Base-by-base conservation (phyloP, 225 moss, liverwort and hornwort genomes). In the Ulota crispa region DNA sequence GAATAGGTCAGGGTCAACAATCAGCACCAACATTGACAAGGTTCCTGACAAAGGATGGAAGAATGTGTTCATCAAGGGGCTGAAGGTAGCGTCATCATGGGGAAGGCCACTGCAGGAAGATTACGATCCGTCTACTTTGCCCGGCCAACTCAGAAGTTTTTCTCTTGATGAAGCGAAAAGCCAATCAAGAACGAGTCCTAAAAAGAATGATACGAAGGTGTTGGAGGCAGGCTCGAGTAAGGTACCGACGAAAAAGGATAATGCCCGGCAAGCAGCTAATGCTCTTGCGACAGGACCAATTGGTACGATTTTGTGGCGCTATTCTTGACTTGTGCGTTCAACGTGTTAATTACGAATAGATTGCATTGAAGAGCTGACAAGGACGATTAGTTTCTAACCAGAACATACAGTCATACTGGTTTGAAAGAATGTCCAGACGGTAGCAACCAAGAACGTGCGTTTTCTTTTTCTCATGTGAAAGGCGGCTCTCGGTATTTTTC, bases 31-130 rank as follows among this genome's bases (percentile, higher is more conserved):
- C 4, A 41, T 64, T 34, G 76, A 70, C 42, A 80, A 54, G 34
- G 75, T 64, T 70, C 70, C 24, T 9, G 21, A 75, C 24, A 80
- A 36, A 63, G 63, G 52, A 2, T 84, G 53, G 75, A 69, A 74
- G 39, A 61, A 69, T 75, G 53, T 32, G 18, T 75, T 75, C 13
- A 61, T 61, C 2, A 79, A 75, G 19, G 75, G 63, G 23, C 15
- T 75, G 24, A 84, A 64, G 64, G 68, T 70, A 70, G 54, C 32
- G 3, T 75, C 80, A 18, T 80, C 75, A 54, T 63, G 64, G 34
- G 64, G 55, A 62, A 80, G 55, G 34, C 53, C 42, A 80, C 9
- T 55, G 62, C 42, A 52, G 10, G 43, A 2, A 43, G 13, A 12
- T 43, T 43, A 43, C 43, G 13, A 75, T 24, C 23, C 32, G 10